Conservation (phyloP, 192 early-diverging fungal genomes). For the Coemansia sp. region DNA sequence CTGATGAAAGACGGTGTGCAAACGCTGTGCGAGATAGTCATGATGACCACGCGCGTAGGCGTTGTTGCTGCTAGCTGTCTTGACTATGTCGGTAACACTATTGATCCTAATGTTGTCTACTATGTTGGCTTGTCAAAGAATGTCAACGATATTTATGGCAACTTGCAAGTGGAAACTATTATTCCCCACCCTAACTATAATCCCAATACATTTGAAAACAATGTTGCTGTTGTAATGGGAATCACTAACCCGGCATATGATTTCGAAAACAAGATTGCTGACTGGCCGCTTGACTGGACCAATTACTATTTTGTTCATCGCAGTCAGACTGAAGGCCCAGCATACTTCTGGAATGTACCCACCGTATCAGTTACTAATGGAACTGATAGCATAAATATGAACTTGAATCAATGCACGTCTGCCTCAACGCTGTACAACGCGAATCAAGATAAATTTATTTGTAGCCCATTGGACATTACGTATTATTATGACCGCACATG, state of each 20-base stretch:
- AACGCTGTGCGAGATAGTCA: slow-evolving; percentile 17
- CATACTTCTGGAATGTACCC: slow-evolving; percentile 1
- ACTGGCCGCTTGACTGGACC: slow-evolving; percentile 17
- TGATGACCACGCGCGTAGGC: slow-evolving; percentile 11
- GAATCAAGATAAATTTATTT: slow-evolving; percentile 18
- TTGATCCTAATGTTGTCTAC: slow-evolving; percentile 4
- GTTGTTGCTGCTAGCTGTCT: slow-evolving; percentile 34
- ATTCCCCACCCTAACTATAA: slow-evolving; percentile 27
- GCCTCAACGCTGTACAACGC: slow-evolving; percentile 10
- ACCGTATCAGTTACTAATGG: neutral
- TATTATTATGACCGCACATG: slow-evolving; percentile 1
- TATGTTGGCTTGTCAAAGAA: slow-evolving; percentile 3
- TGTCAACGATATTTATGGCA: neutral
- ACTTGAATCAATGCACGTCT: neutral
- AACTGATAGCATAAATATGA: neutral
- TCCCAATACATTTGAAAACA: slow-evolving; percentile 29
- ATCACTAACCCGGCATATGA: too few relatives aligned
- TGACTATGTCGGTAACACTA: slow-evolving; percentile 1
- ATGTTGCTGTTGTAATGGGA: slow-evolving; percentile 24
- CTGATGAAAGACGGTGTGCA: slow-evolving; percentile 11
- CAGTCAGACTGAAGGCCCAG: neutral
- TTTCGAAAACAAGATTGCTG: slow-evolving; percentile 12
- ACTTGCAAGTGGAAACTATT: neutral
- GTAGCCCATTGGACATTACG: slow-evolving; percentile 10
- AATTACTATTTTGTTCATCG: slow-evolving; percentile 12